phyloP scores from a whole-genome alignment of 2,329 filamentous ascomycete genomes.

The Phaeosphaeria sp. region DNA sequence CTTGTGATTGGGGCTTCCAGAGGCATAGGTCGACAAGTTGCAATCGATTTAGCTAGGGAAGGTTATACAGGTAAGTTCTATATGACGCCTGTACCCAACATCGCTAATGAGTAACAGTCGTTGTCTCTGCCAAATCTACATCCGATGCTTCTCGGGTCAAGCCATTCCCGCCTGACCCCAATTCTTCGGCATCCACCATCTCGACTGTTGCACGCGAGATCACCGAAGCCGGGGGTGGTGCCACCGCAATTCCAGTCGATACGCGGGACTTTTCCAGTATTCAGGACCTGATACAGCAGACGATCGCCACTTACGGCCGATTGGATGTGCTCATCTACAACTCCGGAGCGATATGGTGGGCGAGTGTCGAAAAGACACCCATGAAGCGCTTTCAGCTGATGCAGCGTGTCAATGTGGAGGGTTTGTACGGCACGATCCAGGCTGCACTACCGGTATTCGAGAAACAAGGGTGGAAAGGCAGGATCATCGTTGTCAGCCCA shows the following conservation, averaged over 20 bases:
- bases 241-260: conserved; percentile 73
- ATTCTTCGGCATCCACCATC: conserved; percentile 77
- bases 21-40: conserved; percentile 82
- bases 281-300: conserved; percentile 63
- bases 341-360: conserved; percentile 86
- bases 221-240: conserved; percentile 66
- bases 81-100: not conserved
- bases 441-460: conserved; percentile 71
- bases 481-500: conserved; percentile 80
- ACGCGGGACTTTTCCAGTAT: conserved; percentile 70
- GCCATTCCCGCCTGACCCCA: conserved; percentile 77
- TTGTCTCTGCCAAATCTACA: conserved; percentile 78
- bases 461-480: conserved; percentile 60
- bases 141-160: conserved; percentile 64
- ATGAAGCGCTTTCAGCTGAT: conserved; percentile 74
- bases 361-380: conserved; percentile 74
- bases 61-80: conserved; percentile 68
- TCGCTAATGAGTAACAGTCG: conserved; percentile 61
- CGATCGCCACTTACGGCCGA: conserved; percentile 64
- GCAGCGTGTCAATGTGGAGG: conserved; percentile 63
- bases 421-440: conserved; percentile 76
- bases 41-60: conserved; percentile 75
- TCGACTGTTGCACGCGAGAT: conserved; percentile 82
- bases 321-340: conserved; percentile 84
- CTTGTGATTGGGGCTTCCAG: conserved; percentile 78